Conservation (phyloP, 495 filamentous ascomycete species). For the Recurvomyces mirabilis region DNA sequence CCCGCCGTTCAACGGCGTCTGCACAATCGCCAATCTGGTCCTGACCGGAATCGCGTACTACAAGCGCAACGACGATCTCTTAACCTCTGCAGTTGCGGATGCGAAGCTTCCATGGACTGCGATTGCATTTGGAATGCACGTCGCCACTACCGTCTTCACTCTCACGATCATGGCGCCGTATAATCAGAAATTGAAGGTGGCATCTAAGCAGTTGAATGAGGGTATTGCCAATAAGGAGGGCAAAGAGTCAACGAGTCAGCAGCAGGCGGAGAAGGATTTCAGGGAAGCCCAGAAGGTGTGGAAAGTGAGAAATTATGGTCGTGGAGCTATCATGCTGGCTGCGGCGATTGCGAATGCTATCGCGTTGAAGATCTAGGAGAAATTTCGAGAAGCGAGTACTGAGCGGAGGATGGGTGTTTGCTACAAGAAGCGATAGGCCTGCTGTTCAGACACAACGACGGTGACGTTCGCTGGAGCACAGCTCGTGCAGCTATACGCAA, state of each 20-base stretch:
- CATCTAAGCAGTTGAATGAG: background rate
- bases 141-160: background rate
- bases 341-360: too few relatives aligned
- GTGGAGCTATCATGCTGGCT: too few relatives aligned
- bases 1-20: background rate
- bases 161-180: background rate
- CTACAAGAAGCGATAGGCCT: too few relatives aligned
- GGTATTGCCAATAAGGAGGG: background rate
- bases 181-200: background rate
- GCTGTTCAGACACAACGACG: too few relatives aligned
- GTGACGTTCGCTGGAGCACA: too few relatives aligned
- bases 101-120: background rate
- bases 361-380: too few relatives aligned
- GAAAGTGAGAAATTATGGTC: background rate
- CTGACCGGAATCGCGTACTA: background rate
- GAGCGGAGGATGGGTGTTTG: too few relatives aligned
- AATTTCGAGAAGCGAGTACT: too few relatives aligned
- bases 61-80: background rate
- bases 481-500: too few relatives aligned
- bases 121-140: background rate
- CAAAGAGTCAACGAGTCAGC: too few relatives aligned
- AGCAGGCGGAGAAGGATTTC: too few relatives aligned
- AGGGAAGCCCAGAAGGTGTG: background rate
- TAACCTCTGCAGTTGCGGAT: background rate
- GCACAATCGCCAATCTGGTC: background rate